Evolutionary conservation across 2,329 filamentous ascomycete species (phyloP).

Genomic region (Colletotrichum sp.): DNA sequence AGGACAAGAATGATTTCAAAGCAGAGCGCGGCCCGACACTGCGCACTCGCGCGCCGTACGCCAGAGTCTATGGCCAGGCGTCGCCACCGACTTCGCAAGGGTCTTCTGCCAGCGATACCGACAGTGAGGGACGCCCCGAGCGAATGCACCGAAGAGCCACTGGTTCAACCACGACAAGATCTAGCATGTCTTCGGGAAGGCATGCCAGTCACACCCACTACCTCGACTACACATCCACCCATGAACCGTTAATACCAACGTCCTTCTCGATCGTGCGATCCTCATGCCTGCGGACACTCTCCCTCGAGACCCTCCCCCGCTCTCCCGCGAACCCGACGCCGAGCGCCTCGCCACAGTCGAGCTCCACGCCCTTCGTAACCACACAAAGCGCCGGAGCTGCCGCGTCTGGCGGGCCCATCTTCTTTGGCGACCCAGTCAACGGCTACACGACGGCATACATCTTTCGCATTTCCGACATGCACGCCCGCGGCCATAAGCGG

Average conservation of each 20-base stretch:
- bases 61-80: constrained; percentile 59
- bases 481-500: constrained; percentile 71
- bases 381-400: constrained; percentile 58
- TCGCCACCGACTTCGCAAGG: constrained; percentile 59
- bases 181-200: constrained; percentile 57
- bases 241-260: constrained; percentile 64
- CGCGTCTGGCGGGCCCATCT: constrained; percentile 68
- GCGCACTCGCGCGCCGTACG: constrained; percentile 64
- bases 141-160: constrained; percentile 46
- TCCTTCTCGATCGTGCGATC: constrained; percentile 72
- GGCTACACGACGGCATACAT: constrained; percentile 75
- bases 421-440: constrained; percentile 69
- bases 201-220: constrained; percentile 69
- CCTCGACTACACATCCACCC: constrained; percentile 71
- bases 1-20: constrained; percentile 28
- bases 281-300: constrained; percentile 69
- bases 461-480: constrained; percentile 71
- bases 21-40: constrained; percentile 60
- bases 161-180: constrained; percentile 54
- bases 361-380: constrained; percentile 55
- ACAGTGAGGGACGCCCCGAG: constrained; percentile 52
- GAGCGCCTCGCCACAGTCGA: constrained; percentile 29
- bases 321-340: constrained; percentile 38
- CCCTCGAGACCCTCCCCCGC: constrained; percentile 69
- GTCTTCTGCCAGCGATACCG: constrained; percentile 53